Evolutionary conservation across 352 stramenopile genomes (phyloP), one percentile per base, ranked within the genome.

Genomic region (Phytopythium cucurbitacearum): DNA sequence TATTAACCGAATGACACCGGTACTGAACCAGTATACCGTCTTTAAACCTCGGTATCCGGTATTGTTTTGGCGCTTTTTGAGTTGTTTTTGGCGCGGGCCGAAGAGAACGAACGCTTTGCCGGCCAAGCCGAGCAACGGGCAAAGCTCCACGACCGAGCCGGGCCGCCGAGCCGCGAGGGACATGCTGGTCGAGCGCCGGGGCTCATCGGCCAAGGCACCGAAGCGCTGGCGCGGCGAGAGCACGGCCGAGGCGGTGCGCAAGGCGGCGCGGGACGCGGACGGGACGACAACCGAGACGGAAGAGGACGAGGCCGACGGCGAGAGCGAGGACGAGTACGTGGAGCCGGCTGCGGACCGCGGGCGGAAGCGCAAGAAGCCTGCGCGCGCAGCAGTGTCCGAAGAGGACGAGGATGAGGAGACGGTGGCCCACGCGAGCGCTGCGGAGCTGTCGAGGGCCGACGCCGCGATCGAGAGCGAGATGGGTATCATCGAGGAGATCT

Each of bases 401-500:
- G 56, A 61, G 6, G 65, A 64, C 28, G 49, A 70, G 5, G 45
- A 67, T 8, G 39, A 59, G 11, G 48, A 61, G 15, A 9, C n/a
- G 37, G 16, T 45, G 38, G n/a, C 15, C 8, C 16, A 45, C 32
- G 59, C 36, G 58, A 35, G 32, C 2, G 50, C 59, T 38, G 36
- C 50, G 46, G 37, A 53, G 34, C 35, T 42, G 4, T 53, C 15
- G 13, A 69, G 62, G 33, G 53, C 60, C 40, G 60, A 75, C 51
- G 59, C 64, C 9, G 41, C 64, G 48, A 76, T 60, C 33, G 60
- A 69, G 47, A 76, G 66, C n/a, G 80, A 98, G 61, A 94, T 96
- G 56, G 96, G 96, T 4, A 82, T 98, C 37, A 96, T 99, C 40
- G 77, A 95, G 15, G 83, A 96, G 59, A 96, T 99, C 35, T 98